Percentiles rank a stretch among this genome's conserved stretches.
These are phyloP conservation scores for Mediolabrus comicus DNA, from an alignment of 108 stramenopile genomes.

Conservation along the genomic window DNA sequence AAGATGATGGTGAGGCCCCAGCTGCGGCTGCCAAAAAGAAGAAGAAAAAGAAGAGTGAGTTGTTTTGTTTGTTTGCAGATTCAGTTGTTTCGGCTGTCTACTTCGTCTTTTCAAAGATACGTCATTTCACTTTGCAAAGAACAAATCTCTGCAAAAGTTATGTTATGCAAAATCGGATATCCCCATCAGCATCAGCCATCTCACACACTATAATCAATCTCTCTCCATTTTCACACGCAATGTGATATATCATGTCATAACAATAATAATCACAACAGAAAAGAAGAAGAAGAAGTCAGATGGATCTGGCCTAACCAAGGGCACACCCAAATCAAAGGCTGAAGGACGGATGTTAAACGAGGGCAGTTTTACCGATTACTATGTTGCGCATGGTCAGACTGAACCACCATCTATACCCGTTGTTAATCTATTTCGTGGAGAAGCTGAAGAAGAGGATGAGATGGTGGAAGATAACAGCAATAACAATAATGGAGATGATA, in stretches of 20 bases:
- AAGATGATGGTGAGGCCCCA: conserved; percentile 30
- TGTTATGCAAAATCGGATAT: background rate
- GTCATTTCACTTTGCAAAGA: no score
- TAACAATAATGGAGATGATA: no score
- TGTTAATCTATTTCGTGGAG: conserved; percentile 49
- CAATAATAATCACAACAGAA: background rate
- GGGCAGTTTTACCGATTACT: conserved; percentile 91
- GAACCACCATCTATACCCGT: conserved; percentile 95
- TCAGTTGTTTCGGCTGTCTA: no score
- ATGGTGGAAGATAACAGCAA: background rate
- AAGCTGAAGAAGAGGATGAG: conserved; percentile 28
- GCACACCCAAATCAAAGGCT: conserved; percentile 71
- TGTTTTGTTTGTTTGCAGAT: background rate
- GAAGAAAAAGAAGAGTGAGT: conserved; percentile 73
- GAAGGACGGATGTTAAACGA: conserved; percentile 72
- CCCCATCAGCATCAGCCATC: no score
- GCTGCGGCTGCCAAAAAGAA: conserved; percentile 67
- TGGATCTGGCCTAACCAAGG: conserved; percentile 20
- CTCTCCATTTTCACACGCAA: background rate
- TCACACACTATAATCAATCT: background rate
- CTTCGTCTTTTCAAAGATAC: no score
- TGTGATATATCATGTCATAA: background rate
- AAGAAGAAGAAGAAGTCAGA: conserved; percentile 90
- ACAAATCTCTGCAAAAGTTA: background rate
- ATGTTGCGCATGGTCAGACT: conserved; percentile 93